Conservation (phyloP, 306 rosid genomes). For the Fragaria ananassa region DNA sequence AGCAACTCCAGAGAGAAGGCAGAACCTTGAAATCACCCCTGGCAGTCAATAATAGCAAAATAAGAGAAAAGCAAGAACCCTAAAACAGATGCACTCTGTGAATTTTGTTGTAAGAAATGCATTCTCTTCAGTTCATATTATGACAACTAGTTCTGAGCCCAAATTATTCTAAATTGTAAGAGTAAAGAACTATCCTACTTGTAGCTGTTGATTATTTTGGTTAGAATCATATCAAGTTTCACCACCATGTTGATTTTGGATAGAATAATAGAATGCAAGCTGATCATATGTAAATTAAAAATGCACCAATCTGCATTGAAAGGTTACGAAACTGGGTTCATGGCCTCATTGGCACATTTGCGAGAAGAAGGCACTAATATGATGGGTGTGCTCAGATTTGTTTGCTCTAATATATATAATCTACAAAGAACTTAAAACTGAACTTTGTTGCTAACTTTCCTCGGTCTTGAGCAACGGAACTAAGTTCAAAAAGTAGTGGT, state of each 20-base stretch:
- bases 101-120: not conserved
- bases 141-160: not conserved
- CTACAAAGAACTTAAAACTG: not conserved
- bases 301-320: not conserved
- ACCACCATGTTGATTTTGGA: not conserved
- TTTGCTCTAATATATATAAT: not conserved
- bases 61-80: conserved; percentile 30
- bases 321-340: not conserved
- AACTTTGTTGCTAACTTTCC: no score
- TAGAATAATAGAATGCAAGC: not conserved
- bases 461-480: not conserved
- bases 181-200: not conserved
- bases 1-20: conserved; percentile 28
- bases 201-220: not conserved
- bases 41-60: conserved; percentile 23
- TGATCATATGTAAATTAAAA: not conserved
- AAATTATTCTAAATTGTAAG: conserved; percentile 2
- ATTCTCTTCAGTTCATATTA: not conserved
- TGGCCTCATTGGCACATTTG: not conserved
- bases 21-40: conserved; percentile 36
- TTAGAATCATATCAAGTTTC: not conserved
- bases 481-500: not conserved
- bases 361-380: not conserved
- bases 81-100: conserved; percentile 2
- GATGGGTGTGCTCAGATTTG: not conserved